Conservation (phyloP, 2,329 filamentous ascomycete genomes). For the Neofusicoccum kwambonambiense region DNA sequence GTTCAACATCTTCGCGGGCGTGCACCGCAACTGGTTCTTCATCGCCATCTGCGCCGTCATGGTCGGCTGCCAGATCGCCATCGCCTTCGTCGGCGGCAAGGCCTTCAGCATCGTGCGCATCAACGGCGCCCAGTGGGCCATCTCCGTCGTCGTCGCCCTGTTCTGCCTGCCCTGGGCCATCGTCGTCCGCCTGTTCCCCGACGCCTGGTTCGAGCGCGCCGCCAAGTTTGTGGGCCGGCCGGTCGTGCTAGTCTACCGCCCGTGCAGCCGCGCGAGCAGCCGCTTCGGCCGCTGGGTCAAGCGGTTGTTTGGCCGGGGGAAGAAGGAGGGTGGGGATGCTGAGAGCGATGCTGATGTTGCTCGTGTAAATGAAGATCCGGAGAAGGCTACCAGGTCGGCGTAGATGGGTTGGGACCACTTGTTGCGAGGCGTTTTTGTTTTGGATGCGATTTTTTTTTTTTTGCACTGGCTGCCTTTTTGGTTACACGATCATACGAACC, state of each 20-base stretch:
- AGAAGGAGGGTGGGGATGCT: neutral
- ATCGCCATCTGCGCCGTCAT: constrained; percentile 83
- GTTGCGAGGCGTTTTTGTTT: no score
- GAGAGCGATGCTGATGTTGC: no score
- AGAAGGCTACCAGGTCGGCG: no score
- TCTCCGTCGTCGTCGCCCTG: constrained; percentile 78
- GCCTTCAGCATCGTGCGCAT: constrained; percentile 75
- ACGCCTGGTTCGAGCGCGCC: constrained; percentile 44
- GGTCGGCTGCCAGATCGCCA: constrained; percentile 76
- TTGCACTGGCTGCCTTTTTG: no score
- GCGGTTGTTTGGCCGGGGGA: constrained; percentile 23
- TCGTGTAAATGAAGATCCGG: no score
- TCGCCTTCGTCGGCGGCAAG: constrained; percentile 79
- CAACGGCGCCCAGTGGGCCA: constrained; percentile 74
- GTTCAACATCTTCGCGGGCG: constrained; percentile 92
- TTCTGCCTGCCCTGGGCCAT: constrained; percentile 82
- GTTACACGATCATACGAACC: no score
- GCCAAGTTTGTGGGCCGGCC: constrained; percentile 25
- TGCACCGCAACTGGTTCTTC: constrained; percentile 85
- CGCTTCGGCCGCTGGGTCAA: constrained; percentile 15
- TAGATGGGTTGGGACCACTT: no score
- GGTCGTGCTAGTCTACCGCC: constrained; percentile 27
- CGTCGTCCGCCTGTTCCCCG: constrained; percentile 78
- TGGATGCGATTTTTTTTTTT: no score
- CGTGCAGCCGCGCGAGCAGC: constrained; percentile 21